Percentiles rank a stretch among this genome's conserved stretches.
Evolutionary conservation across 352 stramenopile genomes (phyloP).

Genomic region (Globisporangium lucens): DNA sequence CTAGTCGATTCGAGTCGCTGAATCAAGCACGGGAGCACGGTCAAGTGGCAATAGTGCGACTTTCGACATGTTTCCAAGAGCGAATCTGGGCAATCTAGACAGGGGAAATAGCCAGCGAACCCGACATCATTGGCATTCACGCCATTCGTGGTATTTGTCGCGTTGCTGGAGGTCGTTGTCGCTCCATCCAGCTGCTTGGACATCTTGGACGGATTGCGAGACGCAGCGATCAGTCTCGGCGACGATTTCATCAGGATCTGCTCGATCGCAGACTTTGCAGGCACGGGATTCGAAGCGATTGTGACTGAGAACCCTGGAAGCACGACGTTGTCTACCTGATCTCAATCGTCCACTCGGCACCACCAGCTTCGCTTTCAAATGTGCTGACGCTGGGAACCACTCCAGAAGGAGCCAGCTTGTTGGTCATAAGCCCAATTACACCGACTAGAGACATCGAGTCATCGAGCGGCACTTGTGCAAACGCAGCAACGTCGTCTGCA

Average conservation of each 20-base stretch:
- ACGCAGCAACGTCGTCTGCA: background rate
- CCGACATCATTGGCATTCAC: background rate
- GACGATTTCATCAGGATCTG: slow-evolving; percentile 12
- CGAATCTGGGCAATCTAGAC: background rate
- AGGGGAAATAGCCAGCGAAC: background rate
- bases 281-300: slow-evolving; percentile 2
- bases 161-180: background rate
- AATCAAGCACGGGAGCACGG: slow-evolving; percentile 18
- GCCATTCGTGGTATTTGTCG: background rate
- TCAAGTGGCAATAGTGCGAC: slow-evolving; percentile 8
- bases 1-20: background rate
- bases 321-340: slow-evolving; percentile 19
- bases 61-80: background rate
- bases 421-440: background rate
- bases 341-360: slow-evolving; percentile 14
- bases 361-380: slow-evolving; percentile 14
- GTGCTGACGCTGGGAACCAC: background rate
- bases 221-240: background rate
- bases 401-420: background rate
- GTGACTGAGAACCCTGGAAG: slow-evolving; percentile 16
- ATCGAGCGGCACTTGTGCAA: background rate
- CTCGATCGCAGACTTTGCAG: slow-evolving; percentile 7
- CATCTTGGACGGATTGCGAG: slow-evolving; percentile 8
- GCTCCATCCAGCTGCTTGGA: background rate
- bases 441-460: background rate